phyloP scores from a whole-genome alignment of 768 basidiomycete species.

The Auriscalpium orientale region DNA sequence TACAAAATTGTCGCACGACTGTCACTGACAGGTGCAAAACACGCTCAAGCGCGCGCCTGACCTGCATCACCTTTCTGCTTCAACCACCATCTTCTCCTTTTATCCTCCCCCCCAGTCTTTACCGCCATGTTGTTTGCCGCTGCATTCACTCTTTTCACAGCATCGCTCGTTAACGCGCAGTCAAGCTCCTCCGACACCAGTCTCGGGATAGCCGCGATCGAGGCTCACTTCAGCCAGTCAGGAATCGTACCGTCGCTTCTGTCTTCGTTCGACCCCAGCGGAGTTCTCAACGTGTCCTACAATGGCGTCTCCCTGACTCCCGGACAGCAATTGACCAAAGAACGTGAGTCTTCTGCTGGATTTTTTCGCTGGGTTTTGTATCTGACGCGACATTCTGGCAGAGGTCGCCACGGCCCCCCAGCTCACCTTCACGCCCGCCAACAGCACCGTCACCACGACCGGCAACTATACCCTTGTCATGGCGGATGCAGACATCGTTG shows the following conservation, averaged over 20 bases:
- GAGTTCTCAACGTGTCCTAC: slow-evolving; percentile 48
- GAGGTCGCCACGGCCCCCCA: slow-evolving; percentile 50
- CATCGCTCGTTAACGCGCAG: slow-evolving; percentile 41
- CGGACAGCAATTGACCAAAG: slow-evolving; percentile 51
- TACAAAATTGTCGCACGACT: too few relatives aligned
- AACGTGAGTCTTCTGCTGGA: slow-evolving; percentile 36
- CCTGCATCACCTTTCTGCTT: neutral
- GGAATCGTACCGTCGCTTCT: slow-evolving; percentile 57
- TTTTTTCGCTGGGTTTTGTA: neutral
- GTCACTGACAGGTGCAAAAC: too few relatives aligned
- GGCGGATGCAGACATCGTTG: slow-evolving; percentile 68
- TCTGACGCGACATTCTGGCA: slow-evolving; percentile 20
- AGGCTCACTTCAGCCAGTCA: slow-evolving; percentile 61
- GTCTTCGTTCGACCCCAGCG: slow-evolving; percentile 50
- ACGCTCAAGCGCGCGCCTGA: too few relatives aligned
- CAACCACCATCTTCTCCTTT: neutral
- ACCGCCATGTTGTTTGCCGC: slow-evolving; percentile 4
- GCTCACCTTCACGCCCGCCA: slow-evolving; percentile 43
- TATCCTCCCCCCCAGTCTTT: neutral
- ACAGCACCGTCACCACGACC: slow-evolving; percentile 36
- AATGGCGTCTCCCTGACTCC: slow-evolving; percentile 39
- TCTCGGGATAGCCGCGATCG: slow-evolving; percentile 47
- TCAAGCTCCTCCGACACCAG: slow-evolving; percentile 24
- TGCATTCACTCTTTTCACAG: slow-evolving; percentile 27
- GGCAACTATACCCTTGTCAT: slow-evolving; percentile 62